A percentile compares a stretch with the other conserved stretches of the same genome.
Conservation (phyloP, 2,329 filamentous ascomycete genomes). For the Penicillium crustosum region DNA sequence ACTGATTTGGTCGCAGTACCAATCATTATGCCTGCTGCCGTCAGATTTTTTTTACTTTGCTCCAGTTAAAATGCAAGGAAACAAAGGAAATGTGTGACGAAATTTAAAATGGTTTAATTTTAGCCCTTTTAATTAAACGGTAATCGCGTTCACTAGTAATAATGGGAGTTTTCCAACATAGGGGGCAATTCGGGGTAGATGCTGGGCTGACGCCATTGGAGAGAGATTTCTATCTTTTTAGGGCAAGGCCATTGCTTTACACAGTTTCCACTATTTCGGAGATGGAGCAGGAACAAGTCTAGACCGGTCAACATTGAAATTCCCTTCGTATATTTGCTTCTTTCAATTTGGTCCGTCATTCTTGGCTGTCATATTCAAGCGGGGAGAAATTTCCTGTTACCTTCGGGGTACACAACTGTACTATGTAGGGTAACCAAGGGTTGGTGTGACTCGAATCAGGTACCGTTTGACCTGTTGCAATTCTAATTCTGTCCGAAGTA, state of each 20-base stretch:
- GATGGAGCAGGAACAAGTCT: constrained; percentile 23
- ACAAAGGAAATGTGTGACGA: constrained; percentile 8
- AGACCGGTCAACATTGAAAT: constrained; percentile 27
- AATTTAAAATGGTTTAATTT: neutral
- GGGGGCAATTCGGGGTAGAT: neutral
- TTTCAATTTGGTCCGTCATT: constrained; percentile 6
- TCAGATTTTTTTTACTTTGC: constrained; percentile 15
- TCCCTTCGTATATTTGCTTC: constrained; percentile 19
- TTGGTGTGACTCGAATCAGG: constrained; percentile 19
- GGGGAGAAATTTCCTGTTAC: constrained; percentile 9
- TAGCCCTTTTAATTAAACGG: neutral
- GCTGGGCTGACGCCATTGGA: constrained; percentile 18
- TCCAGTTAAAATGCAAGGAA: constrained; percentile 19
- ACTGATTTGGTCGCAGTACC: constrained; percentile 17
- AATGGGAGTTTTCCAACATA: neutral
- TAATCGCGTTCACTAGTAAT: neutral
- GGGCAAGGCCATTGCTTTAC: neutral
- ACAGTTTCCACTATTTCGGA: constrained; percentile 14
- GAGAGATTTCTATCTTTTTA: constrained; percentile 2
- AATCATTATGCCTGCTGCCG: constrained; percentile 21
- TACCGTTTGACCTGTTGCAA: constrained; percentile 19
- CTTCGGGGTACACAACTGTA: constrained; percentile 7
- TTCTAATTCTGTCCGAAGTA: constrained; percentile 9
- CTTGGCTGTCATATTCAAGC: constrained; percentile 6
- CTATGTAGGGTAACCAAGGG: constrained; percentile 8